A percentile compares a stretch with the other conserved stretches of the same genome.
Conservation (phyloP, 2,329 filamentous ascomycete genomes). For the Ampelomyces quisqualis region DNA sequence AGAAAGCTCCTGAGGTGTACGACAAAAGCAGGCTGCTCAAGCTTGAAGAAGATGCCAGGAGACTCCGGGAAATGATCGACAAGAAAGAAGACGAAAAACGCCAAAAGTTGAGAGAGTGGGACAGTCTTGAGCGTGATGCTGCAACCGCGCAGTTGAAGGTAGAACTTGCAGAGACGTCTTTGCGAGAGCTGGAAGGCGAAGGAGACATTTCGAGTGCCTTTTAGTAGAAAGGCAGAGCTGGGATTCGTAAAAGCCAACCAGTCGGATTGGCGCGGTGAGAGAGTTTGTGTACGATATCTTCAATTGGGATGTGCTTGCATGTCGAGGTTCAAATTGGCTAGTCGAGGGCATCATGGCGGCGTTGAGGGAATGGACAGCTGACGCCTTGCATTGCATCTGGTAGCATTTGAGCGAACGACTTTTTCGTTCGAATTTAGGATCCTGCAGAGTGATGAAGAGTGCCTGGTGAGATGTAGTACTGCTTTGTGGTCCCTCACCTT, state of each 20-base stretch:
- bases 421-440: not conserved
- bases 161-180: slow-evolving; percentile 51
- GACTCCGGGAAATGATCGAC: slow-evolving; percentile 49
- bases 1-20: slow-evolving; percentile 46
- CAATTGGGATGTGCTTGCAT: not conserved
- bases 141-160: slow-evolving; percentile 48
- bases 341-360: not conserved
- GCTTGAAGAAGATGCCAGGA: slow-evolving; percentile 51
- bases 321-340: not conserved
- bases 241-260: not conserved
- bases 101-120: slow-evolving; percentile 50
- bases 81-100: slow-evolving; percentile 50
- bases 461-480: not conserved
- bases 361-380: not conserved
- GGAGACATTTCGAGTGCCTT: slow-evolving; percentile 43
- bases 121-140: slow-evolving; percentile 47
- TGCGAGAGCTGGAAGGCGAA: slow-evolving; percentile 47
- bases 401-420: not conserved
- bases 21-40: slow-evolving; percentile 48
- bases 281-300: no score
- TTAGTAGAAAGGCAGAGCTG: slow-evolving; percentile 21
- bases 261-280: not conserved
- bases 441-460: not conserved
- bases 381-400: not conserved
- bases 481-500: not conserved